A percentile compares a stretch with the other conserved stretches of the same genome.
Conservation (phyloP, 108 stramenopile genomes). For the Nannochloropsis oceanica region DNA sequence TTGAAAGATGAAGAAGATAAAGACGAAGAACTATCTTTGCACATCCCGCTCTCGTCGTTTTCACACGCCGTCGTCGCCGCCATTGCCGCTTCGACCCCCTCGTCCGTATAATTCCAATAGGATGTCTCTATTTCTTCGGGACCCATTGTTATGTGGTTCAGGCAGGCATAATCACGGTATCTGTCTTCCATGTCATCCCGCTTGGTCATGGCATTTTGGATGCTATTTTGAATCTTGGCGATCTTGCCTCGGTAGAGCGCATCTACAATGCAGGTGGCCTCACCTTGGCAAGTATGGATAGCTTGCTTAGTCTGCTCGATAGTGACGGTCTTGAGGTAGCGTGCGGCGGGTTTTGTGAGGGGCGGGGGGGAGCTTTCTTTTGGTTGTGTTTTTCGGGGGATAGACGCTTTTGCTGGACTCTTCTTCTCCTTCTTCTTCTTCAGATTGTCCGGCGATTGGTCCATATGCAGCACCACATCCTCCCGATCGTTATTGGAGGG, state of each 20-base stretch:
- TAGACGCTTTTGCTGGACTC: background rate
- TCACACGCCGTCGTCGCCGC: background rate
- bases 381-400: background rate
- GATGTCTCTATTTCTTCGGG: background rate
- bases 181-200: background rate
- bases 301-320: background rate
- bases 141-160: background rate
- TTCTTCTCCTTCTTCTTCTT: background rate
- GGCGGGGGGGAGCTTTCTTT: background rate
- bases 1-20: background rate
- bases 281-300: background rate
- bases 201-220: background rate
- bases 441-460: background rate
- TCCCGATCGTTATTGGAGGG: background rate
- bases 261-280: background rate
- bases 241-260: background rate
- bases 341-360: background rate
- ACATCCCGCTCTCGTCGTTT: too few relatives aligned
- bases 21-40: too few relatives aligned
- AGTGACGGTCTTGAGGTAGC: background rate
- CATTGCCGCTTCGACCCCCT: background rate
- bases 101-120: background rate
- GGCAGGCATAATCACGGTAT: background rate
- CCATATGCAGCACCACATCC: too few relatives aligned
- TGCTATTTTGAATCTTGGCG: background rate